Conservation (phyloP, 148 eudicot species). For the Vaccinium vitisidaea region DNA sequence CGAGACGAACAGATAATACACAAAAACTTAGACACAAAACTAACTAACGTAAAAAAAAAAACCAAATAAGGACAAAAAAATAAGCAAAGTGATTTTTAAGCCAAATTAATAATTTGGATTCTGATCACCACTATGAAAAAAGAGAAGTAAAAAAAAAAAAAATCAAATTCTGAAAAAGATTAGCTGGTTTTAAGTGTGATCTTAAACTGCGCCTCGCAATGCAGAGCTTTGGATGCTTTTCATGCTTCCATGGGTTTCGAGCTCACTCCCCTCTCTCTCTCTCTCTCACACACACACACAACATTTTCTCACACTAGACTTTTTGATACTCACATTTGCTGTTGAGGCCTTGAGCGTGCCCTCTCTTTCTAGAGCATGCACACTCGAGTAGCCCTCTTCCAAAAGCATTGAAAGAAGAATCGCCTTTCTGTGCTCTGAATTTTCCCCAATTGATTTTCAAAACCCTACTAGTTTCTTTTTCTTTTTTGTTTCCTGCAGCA, state of each 20-base stretch:
- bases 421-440: background rate
- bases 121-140: too few species aligned
- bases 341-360: background rate
- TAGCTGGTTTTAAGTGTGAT: background rate
- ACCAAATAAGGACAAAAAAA: too few species aligned
- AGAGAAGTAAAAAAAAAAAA: too few species aligned
- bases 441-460: background rate
- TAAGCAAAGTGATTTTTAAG: too few species aligned
- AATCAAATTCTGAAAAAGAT: too few species aligned
- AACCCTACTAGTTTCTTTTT: background rate
- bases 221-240: slow-evolving; percentile 25
- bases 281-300: background rate
- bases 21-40: too few species aligned
- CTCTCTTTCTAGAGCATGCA: slow-evolving; percentile 2
- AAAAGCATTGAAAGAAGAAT: background rate
- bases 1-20: too few species aligned
- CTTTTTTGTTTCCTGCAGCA: background rate
- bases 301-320: background rate
- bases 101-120: too few species aligned
- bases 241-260: slow-evolving; percentile 19
- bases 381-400: background rate
- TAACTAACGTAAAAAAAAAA: too few species aligned
- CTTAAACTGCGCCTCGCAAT: slow-evolving; percentile 5
- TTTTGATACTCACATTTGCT: background rate
- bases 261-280: slow-evolving; percentile 7